Evolutionary conservation across 768 basidiomycete genomes (phyloP).

Genomic region (Mycena crocata): DNA sequence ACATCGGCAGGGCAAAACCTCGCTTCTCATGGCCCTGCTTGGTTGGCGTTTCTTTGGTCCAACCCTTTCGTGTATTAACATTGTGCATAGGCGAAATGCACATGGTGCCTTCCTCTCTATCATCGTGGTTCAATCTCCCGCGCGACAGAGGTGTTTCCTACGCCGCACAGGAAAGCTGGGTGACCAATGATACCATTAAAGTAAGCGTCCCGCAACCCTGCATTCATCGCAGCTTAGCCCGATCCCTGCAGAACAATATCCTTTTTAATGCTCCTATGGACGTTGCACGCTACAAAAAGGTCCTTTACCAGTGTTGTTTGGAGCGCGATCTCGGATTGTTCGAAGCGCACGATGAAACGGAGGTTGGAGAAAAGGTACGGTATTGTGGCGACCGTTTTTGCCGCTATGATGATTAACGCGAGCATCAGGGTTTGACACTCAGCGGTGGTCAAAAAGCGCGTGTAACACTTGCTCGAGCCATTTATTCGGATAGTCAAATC

Average conservation of each 20-base stretch:
- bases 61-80: not conserved
- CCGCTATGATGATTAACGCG: not conserved
- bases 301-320: conserved; percentile 78
- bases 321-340: conserved; percentile 79
- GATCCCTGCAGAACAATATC: conserved; percentile 72
- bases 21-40: conserved; percentile 73
- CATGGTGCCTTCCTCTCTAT: conserved; percentile 59
- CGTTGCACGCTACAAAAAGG: conserved; percentile 81
- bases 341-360: conserved; percentile 73
- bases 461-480: conserved; percentile 59
- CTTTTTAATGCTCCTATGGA: conserved; percentile 83
- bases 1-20: conserved; percentile 63
- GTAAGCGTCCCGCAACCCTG: conserved; percentile 42
- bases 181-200: conserved; percentile 81
- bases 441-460: conserved; percentile 62
- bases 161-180: conserved; percentile 89
- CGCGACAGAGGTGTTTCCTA: conserved; percentile 78
- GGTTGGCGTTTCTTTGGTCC: conserved; percentile 36
- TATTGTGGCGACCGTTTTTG: conserved; percentile 46
- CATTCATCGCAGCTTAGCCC: conserved; percentile 29
- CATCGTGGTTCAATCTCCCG: conserved; percentile 79
- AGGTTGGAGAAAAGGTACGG: conserved; percentile 76
- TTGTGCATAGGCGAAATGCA: conserved; percentile 68
- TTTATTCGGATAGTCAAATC: conserved; percentile 65
- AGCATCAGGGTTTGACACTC: conserved; percentile 21